Evolutionary conservation across 495 filamentous ascomycete species (phyloP).

Genomic region (Aspergillus saccharolyticus): DNA sequence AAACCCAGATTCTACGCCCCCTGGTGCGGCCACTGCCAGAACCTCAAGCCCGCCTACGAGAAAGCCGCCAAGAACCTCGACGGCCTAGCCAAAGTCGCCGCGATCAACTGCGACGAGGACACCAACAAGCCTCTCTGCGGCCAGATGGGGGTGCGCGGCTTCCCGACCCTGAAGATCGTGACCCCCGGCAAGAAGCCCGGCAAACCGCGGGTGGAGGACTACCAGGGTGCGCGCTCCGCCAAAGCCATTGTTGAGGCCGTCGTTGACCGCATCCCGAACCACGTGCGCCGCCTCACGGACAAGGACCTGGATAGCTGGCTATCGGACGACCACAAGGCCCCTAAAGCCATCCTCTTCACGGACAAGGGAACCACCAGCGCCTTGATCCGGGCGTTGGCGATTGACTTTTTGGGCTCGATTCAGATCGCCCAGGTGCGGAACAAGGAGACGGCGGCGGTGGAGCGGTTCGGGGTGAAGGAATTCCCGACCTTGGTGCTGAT

Average conservation of each 20-base stretch:
- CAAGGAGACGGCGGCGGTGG: constrained; percentile 68
- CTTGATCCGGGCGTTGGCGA: constrained; percentile 75
- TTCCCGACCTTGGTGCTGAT: constrained; percentile 81
- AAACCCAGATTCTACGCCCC: constrained; percentile 91
- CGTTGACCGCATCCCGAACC: constrained; percentile 81
- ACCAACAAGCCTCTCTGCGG: constrained; percentile 87
- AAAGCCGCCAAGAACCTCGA: constrained; percentile 85
- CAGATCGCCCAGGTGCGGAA: constrained; percentile 79
- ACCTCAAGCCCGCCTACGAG: constrained; percentile 91
- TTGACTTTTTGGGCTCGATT: constrained; percentile 84
- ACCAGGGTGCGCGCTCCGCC: constrained; percentile 74
- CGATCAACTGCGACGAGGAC: constrained; percentile 94
- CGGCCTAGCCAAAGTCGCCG: constrained; percentile 88
- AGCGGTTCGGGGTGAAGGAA: constrained; percentile 67
- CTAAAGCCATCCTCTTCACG: constrained; percentile 90
- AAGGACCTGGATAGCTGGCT: constrained; percentile 76
- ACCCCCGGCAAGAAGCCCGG: constrained; percentile 76
- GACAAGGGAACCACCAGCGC: constrained; percentile 87
- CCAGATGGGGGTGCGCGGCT: constrained; percentile 85
- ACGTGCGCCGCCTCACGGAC: constrained; percentile 76
- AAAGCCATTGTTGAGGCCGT: constrained; percentile 87
- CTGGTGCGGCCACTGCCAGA: constrained; percentile 96
- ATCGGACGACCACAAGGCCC: constrained; percentile 54
- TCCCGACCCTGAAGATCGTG: constrained; percentile 94
- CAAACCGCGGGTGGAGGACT: constrained; percentile 86